Percentiles rank a stretch among this genome's conserved stretches.
These are phyloP conservation scores for Schizonepeta tenuifolia DNA, from an alignment of 257 asterid genomes.

Conservation along the genomic window DNA sequence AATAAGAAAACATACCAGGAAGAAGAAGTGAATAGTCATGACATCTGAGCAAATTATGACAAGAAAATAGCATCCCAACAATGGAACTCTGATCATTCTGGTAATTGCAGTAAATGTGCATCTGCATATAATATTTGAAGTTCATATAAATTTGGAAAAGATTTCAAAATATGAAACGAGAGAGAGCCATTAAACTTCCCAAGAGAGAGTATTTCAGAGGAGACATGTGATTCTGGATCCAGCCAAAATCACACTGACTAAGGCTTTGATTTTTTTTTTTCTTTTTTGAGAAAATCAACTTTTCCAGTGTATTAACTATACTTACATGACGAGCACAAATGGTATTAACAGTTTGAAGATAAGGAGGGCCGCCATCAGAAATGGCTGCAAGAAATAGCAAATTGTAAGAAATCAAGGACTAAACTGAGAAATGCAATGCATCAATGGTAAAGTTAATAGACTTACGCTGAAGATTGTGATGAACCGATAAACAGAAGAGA, in stretches of 20 bases:
- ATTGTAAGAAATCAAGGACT: conserved; percentile 17
- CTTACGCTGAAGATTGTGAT: conserved; percentile 96
- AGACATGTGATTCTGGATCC: too few species aligned
- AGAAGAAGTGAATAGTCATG: conserved; percentile 96
- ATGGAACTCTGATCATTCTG: conserved; percentile 66
- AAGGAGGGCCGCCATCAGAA: conserved; percentile 94
- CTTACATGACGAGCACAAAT: conserved; percentile 88
- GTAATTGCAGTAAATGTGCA: conserved; percentile 90
- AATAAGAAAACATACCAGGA: conserved; percentile 63
- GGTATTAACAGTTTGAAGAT: conserved; percentile 87
- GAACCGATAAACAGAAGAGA: conserved; percentile 95
- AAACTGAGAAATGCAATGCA: not conserved
- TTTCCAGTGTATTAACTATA: conserved; percentile 20
- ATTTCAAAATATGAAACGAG: not conserved
- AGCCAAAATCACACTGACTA: too few species aligned
- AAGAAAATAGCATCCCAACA: conserved; percentile 90
- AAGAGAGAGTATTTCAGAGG: too few species aligned
- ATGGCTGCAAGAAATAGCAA: conserved; percentile 73
- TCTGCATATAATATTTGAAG: conserved; percentile 48
- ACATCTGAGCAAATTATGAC: conserved; percentile 94
- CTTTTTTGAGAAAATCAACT: not conserved
- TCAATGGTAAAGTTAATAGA: conserved; percentile 15
- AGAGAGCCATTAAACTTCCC: not conserved
- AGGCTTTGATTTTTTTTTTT: not conserved
- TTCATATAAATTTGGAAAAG: not conserved